These are phyloP conservation scores for Triticum aestivum DNA, from an alignment of 176 grass and related monocot genomes.

Conservation along the genomic window IWGSC_CS_RefSeq_v2.1 NC_057814.1:567232213-567232712, in stretches of 20 bases:
- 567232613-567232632: neutral
- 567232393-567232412: neutral
- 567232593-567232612: neutral
- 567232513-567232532: neutral
- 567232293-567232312: no score
- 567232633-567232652: neutral
- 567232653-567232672: no score
- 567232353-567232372: no score
- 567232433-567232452: neutral
- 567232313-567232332: no score
- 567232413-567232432: neutral
- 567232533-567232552: neutral
- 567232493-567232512: neutral
- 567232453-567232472: neutral
- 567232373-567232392: neutral
- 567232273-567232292: no score
- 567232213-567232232: no score
- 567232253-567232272: no score
- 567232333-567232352: no score
- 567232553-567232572: neutral
- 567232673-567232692: no score
- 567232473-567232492: neutral
- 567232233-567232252: no score
- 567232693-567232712: no score
- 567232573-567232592: neutral